These are phyloP conservation scores for Cyclotella atomus DNA, from an alignment of 108 stramenopile species.

Conservation along the genomic window DNA sequence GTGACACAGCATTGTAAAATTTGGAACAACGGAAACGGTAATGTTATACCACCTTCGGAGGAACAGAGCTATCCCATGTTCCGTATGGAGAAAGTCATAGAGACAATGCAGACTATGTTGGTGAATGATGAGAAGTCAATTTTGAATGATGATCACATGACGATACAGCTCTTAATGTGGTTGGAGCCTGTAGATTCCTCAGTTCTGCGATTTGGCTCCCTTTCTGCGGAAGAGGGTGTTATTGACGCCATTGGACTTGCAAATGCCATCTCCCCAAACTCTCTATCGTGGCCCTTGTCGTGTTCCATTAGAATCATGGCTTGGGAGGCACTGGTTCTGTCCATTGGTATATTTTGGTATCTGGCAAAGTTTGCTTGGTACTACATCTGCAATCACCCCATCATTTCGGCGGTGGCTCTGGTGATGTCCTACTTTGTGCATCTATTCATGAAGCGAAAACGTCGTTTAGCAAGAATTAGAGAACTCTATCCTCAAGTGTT, in stretches of 20 bases:
- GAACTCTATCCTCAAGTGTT: constrained; percentile 22
- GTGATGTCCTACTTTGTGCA: background rate
- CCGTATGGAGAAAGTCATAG: constrained; percentile 31
- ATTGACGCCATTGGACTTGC: constrained; percentile 35
- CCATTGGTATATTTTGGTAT: background rate
- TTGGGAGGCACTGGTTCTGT: constrained; percentile 20
- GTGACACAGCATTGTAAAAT: constrained; percentile 21
- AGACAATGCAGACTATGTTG: constrained; percentile 11
- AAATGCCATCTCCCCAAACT: constrained; percentile 14
- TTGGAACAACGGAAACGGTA: constrained; percentile 1
- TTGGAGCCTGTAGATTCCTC: constrained; percentile 31
- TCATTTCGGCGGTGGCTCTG: constrained; percentile 6
- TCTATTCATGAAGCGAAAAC: constrained; percentile 2
- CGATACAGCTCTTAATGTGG: constrained; percentile 25
- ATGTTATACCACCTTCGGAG: constrained; percentile 1
- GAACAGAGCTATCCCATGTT: constrained; percentile 33
- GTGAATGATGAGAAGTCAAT: background rate
- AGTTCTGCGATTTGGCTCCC: constrained; percentile 23
- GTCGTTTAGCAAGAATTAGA: constrained; percentile 27
- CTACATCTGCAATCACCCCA: constrained; percentile 8
- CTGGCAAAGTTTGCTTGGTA: constrained; percentile 14
- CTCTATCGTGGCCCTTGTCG: constrained; percentile 18
- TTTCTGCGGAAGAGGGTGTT: constrained; percentile 14
- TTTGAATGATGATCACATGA: constrained; percentile 2
- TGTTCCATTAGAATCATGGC: constrained; percentile 25